These are phyloP conservation scores for Podosphaera xanthii DNA, from an alignment of 2,329 filamentous ascomycete species.

Conservation along the genomic window DNA sequence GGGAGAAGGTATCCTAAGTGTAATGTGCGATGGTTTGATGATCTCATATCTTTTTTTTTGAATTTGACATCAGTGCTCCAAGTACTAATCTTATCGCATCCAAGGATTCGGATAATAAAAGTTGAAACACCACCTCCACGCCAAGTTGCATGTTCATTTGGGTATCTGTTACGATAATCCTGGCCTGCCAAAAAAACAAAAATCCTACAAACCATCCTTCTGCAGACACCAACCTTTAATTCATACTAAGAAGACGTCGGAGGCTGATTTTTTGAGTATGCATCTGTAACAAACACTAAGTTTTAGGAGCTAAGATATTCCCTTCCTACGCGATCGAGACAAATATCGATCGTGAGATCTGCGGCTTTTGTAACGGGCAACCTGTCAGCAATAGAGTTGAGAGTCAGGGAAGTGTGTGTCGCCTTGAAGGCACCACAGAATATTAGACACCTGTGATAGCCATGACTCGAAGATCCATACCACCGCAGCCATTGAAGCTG, in stretches of 20 bases:
- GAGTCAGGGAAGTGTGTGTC: not conserved
- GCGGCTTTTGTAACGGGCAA: not conserved
- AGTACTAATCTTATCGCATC: not conserved
- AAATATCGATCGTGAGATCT: not conserved
- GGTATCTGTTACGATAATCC: not conserved
- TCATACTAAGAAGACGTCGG: not conserved
- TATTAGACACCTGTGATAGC: not conserved
- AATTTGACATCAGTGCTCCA: not conserved
- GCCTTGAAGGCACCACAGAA: not conserved
- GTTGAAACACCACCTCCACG: not conserved
- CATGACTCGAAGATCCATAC: conserved; percentile 13
- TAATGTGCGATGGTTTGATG: not conserved
- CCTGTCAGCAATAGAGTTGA: not conserved
- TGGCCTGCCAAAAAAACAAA: not conserved
- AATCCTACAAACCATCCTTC: not conserved
- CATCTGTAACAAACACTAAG: not conserved
- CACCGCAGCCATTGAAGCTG: conserved; percentile 15
- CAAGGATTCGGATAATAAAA: not conserved
- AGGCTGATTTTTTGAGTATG: not conserved
- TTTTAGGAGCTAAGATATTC: not conserved
- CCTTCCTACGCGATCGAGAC: not conserved
- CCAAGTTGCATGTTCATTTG: not conserved
- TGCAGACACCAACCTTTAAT: not conserved
- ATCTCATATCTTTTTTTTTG: not conserved
- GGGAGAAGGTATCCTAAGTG: not conserved